Conservation (phyloP, 108 stramenopile genomes). For the Bacterosira constricta region DNA sequence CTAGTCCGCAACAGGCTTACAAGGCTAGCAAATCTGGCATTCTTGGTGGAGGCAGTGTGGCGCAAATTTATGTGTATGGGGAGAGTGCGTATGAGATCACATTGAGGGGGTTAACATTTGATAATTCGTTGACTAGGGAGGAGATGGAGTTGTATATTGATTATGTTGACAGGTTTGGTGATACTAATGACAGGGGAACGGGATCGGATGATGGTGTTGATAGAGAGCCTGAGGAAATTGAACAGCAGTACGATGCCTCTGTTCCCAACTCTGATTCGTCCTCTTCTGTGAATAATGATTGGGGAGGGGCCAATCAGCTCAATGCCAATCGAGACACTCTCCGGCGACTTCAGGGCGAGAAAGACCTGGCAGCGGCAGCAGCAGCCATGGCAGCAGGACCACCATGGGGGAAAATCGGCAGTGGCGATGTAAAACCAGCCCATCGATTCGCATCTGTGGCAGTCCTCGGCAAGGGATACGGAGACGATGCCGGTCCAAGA, state of each 20-base stretch:
- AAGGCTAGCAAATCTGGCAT: constrained; percentile 22
- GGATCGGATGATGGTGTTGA: neutral
- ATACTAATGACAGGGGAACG: neutral
- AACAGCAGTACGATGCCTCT: no score
- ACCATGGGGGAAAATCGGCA: no score
- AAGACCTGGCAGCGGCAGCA: neutral
- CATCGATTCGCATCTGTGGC: constrained; percentile 36
- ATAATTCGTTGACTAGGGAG: constrained; percentile 10
- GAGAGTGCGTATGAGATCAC: constrained; percentile 32
- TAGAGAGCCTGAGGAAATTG: no score
- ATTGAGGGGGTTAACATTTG: constrained; percentile 31
- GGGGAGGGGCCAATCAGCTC: no score
- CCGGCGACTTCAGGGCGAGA: no score
- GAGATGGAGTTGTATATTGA: constrained; percentile 23
- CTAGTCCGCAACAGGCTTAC: neutral
- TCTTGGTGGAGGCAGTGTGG: constrained; percentile 33
- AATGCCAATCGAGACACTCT: no score
- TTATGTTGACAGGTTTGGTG: constrained; percentile 17
- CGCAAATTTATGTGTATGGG: constrained; percentile 38
- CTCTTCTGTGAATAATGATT: no score
- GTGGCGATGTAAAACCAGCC: no score
- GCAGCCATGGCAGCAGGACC: no score
- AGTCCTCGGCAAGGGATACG: constrained; percentile 33
- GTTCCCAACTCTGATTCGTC: no score
- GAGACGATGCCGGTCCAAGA: constrained; percentile 36